Evolutionary conservation across 78 protist genomes (phyloP).

Genomic region (Cavenderia fasciculata): DNA sequence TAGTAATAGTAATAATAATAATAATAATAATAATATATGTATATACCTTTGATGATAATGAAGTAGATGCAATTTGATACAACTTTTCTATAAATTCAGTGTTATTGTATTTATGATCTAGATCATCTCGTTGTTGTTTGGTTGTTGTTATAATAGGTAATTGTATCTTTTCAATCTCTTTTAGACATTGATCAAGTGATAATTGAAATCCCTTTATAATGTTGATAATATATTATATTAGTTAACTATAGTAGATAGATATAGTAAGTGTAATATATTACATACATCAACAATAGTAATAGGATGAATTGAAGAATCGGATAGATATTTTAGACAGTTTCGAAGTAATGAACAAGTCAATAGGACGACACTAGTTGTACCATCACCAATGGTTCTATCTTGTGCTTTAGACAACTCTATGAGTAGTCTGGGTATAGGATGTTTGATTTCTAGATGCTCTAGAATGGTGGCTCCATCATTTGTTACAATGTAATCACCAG

Average conservation of each 20-base stretch:
- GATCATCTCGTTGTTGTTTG: too few species aligned
- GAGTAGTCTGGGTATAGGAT: slow-evolving; percentile 38
- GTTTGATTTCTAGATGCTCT: slow-evolving; percentile 13
- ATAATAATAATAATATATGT: too few species aligned
- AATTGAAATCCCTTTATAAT: too few species aligned
- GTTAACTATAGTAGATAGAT: too few species aligned
- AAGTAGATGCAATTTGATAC: slow-evolving; percentile 50
- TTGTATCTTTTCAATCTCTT: too few species aligned
- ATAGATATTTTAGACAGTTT: slow-evolving; percentile 17
- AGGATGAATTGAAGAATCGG: slow-evolving; percentile 29
- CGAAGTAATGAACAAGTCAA: slow-evolving; percentile 31
- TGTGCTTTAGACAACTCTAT: slow-evolving; percentile 32
- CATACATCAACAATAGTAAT: neutral
- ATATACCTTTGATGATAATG: slow-evolving; percentile 37
- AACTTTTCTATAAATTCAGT: neutral
- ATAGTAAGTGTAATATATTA: too few species aligned
- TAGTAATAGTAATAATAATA: too few species aligned
- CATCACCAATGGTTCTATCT: slow-evolving; percentile 71
- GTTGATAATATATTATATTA: too few species aligned
- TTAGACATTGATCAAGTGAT: too few species aligned
- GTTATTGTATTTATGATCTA: too few species aligned
- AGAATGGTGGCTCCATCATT: slow-evolving; percentile 72
- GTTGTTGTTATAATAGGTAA: too few species aligned
- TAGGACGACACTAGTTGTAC: slow-evolving; percentile 53
- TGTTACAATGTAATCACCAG: slow-evolving; percentile 4